These are phyloP conservation scores for Penicillium tannophilum DNA, from an alignment of 495 filamentous ascomycete species.

Conservation along the genomic window DNA sequence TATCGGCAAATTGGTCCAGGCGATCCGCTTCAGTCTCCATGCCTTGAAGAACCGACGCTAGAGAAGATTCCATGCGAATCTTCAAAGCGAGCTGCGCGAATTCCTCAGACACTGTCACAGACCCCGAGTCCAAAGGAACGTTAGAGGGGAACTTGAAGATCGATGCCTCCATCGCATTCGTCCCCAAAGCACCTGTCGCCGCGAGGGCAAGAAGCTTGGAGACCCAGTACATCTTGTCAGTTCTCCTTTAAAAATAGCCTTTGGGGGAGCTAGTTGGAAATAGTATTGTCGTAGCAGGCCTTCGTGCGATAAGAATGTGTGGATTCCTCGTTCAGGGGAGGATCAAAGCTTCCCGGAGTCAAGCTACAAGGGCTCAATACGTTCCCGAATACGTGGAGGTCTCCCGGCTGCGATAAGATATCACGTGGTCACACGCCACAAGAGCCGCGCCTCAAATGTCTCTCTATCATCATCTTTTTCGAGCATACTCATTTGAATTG, in stretches of 20 bases:
- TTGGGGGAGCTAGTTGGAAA: background rate
- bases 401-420: conserved; percentile 21
- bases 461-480: conserved; percentile 5
- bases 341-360: background rate
- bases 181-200: conserved; percentile 27
- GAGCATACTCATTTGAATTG: conserved; percentile 15
- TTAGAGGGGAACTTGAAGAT: conserved; percentile 39
- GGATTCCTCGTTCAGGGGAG: background rate
- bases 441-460: conserved; percentile 5
- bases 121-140: background rate
- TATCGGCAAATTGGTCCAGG: conserved; percentile 52
- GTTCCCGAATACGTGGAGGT: conserved; percentile 3
- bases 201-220: conserved; percentile 33
- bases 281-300: background rate
- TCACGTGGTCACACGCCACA: conserved; percentile 23
- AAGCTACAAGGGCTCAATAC: background rate
- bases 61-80: conserved; percentile 54
- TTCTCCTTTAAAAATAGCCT: background rate
- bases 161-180: conserved; percentile 35
- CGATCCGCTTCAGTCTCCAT: conserved; percentile 47
- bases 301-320: background rate
- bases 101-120: conserved; percentile 38
- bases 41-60: conserved; percentile 49
- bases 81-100: conserved; percentile 56
- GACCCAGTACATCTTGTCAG: conserved; percentile 32